Conservation (phyloP, 352 stramenopile species). For the Plasmopara halstedii region DNA sequence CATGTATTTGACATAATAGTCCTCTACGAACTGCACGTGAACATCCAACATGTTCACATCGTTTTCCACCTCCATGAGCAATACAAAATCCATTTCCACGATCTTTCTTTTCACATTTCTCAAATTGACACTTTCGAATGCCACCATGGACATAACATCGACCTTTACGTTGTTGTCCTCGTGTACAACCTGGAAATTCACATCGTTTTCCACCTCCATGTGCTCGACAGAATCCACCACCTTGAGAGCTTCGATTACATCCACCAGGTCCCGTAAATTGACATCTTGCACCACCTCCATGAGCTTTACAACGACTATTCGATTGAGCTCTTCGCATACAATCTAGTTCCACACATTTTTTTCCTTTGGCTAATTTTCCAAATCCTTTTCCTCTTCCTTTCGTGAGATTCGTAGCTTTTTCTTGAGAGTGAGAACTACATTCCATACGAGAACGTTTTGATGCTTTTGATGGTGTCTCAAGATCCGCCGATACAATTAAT, state of each 20-base stretch:
- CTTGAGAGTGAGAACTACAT: no score
- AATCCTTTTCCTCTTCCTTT: not conserved
- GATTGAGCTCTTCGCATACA: constrained; percentile 48
- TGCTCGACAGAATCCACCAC: constrained; percentile 63
- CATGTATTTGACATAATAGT: not conserved
- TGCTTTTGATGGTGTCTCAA: constrained; percentile 18
- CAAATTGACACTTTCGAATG: constrained; percentile 58
- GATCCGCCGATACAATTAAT: constrained; percentile 29
- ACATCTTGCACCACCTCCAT: constrained; percentile 73
- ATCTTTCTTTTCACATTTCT: constrained; percentile 75
- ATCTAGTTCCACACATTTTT: not conserved
- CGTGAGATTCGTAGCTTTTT: not conserved
- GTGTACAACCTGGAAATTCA: constrained; percentile 61
- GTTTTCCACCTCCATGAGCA: constrained; percentile 48
- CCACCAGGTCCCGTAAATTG: constrained; percentile 34
- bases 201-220: constrained; percentile 80
- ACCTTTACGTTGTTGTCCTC: constrained; percentile 71
- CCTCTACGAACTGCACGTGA: not conserved
- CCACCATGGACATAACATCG: constrained; percentile 77
- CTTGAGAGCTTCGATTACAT: constrained; percentile 70
- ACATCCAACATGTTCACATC: not conserved
- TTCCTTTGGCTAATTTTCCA: not conserved
- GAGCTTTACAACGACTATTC: constrained; percentile 70
- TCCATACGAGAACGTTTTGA: constrained; percentile 13
- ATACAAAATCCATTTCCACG: constrained; percentile 82